These are phyloP conservation scores for Eimeria falciformis DNA, from an alignment of 169 alveolate genomes.

Conservation along the genomic window DNA sequence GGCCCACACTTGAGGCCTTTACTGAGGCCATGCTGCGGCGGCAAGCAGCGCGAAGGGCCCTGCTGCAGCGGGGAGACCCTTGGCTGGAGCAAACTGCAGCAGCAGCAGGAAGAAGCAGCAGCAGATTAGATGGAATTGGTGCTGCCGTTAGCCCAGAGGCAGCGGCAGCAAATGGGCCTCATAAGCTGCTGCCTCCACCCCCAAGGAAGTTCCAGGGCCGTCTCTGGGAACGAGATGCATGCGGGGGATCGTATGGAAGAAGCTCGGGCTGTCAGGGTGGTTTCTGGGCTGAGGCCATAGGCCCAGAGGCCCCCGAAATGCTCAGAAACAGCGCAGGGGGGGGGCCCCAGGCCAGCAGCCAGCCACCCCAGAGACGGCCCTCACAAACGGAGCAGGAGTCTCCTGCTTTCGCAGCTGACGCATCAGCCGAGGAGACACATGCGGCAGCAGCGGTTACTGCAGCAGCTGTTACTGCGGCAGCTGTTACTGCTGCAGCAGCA, in stretches of 20 bases:
- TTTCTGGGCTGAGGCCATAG: not conserved
- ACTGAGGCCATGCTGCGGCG: constrained; percentile 39
- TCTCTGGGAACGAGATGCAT: not conserved
- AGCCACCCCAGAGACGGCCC: not conserved
- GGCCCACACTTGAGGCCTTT: not conserved
- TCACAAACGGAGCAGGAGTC: no score
- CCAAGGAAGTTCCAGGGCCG: constrained; percentile 17
- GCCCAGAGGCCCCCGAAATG: not conserved
- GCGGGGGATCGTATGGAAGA: not conserved
- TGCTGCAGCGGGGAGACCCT: not conserved
- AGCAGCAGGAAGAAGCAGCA: constrained; percentile 4
- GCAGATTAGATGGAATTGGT: not conserved
- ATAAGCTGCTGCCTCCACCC: constrained; percentile 1
- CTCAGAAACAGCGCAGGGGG: not conserved
- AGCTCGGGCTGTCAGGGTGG: not conserved
- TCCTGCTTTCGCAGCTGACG: no score
- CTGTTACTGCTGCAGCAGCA: not conserved
- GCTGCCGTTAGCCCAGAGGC: constrained; percentile 11
- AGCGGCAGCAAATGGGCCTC: not conserved
- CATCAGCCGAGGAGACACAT: not conserved
- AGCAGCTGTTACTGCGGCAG: constrained; percentile 36
- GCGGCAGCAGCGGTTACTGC: constrained; percentile 25
- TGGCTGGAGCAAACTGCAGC: constrained; percentile 21
- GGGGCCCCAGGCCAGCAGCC: not conserved
- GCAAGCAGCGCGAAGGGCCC: constrained; percentile 25